Evolutionary conservation across 352 stramenopile genomes (phyloP).

Genomic region (Pythium biforme): DNA sequence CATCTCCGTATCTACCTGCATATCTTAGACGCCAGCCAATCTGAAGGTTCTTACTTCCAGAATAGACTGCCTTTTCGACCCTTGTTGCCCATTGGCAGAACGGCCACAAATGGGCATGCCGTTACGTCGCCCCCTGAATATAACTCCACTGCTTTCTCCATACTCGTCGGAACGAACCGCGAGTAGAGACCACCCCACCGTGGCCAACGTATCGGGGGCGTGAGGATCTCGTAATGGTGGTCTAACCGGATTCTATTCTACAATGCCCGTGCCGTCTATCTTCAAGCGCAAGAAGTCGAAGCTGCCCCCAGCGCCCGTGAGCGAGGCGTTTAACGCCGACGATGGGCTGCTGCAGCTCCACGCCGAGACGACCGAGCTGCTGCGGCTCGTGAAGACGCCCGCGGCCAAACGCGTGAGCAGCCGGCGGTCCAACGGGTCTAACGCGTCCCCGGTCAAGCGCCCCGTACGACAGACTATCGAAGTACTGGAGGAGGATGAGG

Average conservation of each 20-base stretch:
- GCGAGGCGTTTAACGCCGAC: conserved; percentile 40
- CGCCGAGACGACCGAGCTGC: conserved; percentile 53
- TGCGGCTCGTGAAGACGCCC: conserved; percentile 55
- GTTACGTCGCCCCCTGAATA: neutral
- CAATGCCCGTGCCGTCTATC: conserved; percentile 32
- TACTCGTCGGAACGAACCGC: neutral
- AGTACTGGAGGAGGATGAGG: conserved; percentile 45
- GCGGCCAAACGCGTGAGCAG: conserved; percentile 11
- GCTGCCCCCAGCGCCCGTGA: conserved; percentile 9
- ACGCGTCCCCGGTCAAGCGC: conserved; percentile 25
- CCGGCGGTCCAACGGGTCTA: neutral
- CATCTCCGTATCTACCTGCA: neutral
- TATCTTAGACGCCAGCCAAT: neutral
- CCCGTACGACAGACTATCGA: conserved; percentile 57
- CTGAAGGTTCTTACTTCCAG: neutral
- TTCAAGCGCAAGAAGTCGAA: conserved; percentile 40
- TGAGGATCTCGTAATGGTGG: neutral
- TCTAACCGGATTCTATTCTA: neutral
- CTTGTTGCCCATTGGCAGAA: neutral
- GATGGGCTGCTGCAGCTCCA: conserved; percentile 58
- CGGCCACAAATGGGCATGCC: neutral
- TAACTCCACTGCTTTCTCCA: neutral
- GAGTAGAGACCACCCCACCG: neutral
- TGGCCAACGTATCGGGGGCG: no score
- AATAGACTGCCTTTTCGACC: conserved; percentile 1